These are phyloP conservation scores for Tothia fuscella DNA, from an alignment of 2,329 filamentous ascomycete genomes.

Conservation along the genomic window DNA sequence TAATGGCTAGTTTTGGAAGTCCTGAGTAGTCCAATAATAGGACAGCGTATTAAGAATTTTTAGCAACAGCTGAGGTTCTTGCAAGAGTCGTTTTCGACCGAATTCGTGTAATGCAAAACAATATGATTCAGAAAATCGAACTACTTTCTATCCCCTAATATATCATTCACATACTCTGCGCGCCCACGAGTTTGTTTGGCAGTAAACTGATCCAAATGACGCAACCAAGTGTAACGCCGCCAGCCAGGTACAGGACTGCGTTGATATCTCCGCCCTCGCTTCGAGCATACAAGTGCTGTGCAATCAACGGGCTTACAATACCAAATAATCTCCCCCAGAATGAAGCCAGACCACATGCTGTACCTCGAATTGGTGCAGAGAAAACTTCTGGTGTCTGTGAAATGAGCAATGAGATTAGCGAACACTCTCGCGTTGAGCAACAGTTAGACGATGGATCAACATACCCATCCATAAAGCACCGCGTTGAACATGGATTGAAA, in stretches of 20 bases:
- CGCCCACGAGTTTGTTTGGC: constrained; percentile 28
- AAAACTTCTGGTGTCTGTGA: constrained; percentile 42
- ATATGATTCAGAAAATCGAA: too few species aligned
- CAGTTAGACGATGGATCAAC: too few species aligned
- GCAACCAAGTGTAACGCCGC: constrained; percentile 41
- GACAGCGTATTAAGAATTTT: too few species aligned
- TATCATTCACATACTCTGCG: constrained; percentile 22
- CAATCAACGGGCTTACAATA: constrained; percentile 46
- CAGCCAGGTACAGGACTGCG: constrained; percentile 43
- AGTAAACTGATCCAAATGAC: constrained; percentile 39
- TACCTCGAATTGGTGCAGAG: constrained; percentile 39
- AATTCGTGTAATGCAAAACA: too few species aligned
- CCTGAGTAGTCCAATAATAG: too few species aligned
- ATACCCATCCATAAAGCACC: constrained; percentile 40
- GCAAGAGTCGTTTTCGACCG: too few species aligned
- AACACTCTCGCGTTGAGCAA: too few species aligned
- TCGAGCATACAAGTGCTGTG: constrained; percentile 30
- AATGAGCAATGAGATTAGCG: too few species aligned
- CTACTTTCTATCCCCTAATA: too few species aligned
- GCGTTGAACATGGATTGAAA: constrained; percentile 42
- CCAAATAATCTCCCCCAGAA: constrained; percentile 48
- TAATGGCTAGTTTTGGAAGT: too few species aligned
- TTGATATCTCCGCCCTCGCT: constrained; percentile 30
- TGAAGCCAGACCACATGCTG: constrained; percentile 42
- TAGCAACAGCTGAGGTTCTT: too few species aligned